A percentile compares a stretch with the other conserved stretches of the same genome.
Conservation (phyloP, 495 filamentous ascomycete species). For the Trichoderma erinaceum region DNA sequence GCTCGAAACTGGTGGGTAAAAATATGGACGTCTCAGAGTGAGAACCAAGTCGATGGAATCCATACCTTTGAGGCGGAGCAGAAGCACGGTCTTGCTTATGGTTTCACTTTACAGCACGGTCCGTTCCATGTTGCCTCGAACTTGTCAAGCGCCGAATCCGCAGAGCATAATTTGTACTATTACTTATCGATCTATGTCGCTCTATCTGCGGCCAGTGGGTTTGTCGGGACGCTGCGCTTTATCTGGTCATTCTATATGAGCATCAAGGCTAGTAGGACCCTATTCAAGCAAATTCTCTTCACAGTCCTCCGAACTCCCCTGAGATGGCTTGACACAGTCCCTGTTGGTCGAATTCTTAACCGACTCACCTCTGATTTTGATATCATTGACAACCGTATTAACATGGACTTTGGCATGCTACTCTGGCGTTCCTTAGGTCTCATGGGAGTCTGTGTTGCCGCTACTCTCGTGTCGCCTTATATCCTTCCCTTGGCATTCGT, state of each 20-base stretch:
- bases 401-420: conserved; percentile 52
- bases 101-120: conserved; percentile 34
- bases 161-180: conserved; percentile 39
- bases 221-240: conserved; percentile 53
- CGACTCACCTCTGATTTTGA: conserved; percentile 75
- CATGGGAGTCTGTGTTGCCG: conserved; percentile 53
- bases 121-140: conserved; percentile 27
- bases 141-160: conserved; percentile 14
- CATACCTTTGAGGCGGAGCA: conserved; percentile 20
- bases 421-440: conserved; percentile 47
- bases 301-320: conserved; percentile 64
- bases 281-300: conserved; percentile 60
- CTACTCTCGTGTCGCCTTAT: conserved; percentile 56
- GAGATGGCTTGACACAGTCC: conserved; percentile 76
- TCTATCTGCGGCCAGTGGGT: conserved; percentile 50
- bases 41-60: background rate
- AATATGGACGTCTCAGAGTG: conserved; percentile 52
- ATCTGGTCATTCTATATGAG: conserved; percentile 53
- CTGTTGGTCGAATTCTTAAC: conserved; percentile 71
- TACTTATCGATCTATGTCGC: conserved; percentile 65
- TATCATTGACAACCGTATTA: conserved; percentile 59
- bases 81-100: conserved; percentile 27
- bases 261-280: conserved; percentile 54
- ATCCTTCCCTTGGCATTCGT: conserved; percentile 52
- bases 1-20: conserved; percentile 62